Conservation (phyloP, 345 rosid species). For the Hibiscus trionum region DNA sequence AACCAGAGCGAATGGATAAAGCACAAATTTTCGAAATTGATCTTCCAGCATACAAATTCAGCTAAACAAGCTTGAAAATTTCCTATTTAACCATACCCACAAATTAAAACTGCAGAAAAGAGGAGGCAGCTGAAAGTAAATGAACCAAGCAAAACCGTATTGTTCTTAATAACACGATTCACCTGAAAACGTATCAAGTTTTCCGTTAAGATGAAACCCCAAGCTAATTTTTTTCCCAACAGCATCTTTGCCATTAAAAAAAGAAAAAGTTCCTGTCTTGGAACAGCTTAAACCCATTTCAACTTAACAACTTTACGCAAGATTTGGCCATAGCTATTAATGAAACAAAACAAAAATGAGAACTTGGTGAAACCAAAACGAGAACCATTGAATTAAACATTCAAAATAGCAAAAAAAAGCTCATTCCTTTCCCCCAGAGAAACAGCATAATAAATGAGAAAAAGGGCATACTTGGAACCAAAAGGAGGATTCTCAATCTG, state of each 20-base stretch:
- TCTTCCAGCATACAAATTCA: background rate
- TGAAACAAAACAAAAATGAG: background rate
- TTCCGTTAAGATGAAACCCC: background rate
- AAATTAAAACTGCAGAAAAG: background rate
- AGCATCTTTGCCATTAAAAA: background rate
- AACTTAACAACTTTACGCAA: background rate
- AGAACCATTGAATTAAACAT: background rate
- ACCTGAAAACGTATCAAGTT: background rate
- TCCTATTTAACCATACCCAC: background rate
- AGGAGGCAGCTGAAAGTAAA: background rate
- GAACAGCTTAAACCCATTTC: background rate
- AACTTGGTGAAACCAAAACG: background rate
- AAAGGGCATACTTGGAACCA: background rate
- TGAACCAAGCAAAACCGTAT: background rate
- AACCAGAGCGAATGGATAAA: background rate
- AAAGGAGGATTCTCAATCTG: background rate
- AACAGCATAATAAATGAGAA: background rate
- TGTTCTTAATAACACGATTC: background rate
- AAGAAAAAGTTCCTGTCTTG: background rate
- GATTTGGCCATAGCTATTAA: background rate
- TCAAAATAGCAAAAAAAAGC: background rate
- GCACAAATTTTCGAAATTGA: background rate
- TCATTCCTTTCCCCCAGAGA: background rate
- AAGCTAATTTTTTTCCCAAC: background rate
- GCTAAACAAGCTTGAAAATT: background rate